Percentiles rank a stretch among this genome's conserved stretches.
Evolutionary conservation across 257 asterid species (phyloP).

Genomic region (Orobanche coerulescens): DNA sequence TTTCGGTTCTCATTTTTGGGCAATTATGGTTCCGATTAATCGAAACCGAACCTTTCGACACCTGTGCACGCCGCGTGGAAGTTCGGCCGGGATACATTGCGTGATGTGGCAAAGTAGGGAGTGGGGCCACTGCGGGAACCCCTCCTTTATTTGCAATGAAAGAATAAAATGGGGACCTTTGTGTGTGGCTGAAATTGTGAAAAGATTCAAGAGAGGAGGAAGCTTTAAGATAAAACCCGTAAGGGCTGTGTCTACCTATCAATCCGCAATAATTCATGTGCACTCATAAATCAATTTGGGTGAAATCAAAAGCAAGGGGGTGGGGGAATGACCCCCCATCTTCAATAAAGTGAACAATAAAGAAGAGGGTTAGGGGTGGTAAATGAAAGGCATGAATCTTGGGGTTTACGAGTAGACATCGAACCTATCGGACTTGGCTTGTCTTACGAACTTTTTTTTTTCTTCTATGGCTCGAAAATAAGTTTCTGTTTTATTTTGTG

Average conservation of each 20-base stretch:
- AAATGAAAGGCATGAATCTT: no score
- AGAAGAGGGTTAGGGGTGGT: no score
- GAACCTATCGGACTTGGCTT: no score
- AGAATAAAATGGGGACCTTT: conserved; percentile 5
- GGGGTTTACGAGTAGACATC: no score
- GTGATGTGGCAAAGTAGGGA: conserved; percentile 44
- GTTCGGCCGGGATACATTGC: conserved; percentile 22
- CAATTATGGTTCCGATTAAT: no score
- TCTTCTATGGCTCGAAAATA: no score
- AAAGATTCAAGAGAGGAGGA: conserved; percentile 21
- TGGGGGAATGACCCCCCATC: no score
- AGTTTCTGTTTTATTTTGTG: no score
- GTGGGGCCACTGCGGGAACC: conserved; percentile 23
- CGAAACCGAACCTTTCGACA: no score
- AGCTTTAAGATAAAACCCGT: conserved; percentile 41
- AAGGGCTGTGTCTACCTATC: conserved; percentile 16
- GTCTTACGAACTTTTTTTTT: no score
- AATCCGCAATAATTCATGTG: conserved; percentile 49
- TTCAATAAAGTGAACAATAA: no score
- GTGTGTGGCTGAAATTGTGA: neutral
- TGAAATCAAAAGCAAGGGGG: conserved; percentile 42
- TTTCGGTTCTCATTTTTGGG: no score
- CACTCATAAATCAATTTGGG: conserved; percentile 53
- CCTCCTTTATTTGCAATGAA: conserved; percentile 23
- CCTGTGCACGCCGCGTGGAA: conserved; percentile 27